These are phyloP conservation scores for Posidonia australis DNA, from an alignment of 106 monocot species.

Conservation along the genomic window DNA sequence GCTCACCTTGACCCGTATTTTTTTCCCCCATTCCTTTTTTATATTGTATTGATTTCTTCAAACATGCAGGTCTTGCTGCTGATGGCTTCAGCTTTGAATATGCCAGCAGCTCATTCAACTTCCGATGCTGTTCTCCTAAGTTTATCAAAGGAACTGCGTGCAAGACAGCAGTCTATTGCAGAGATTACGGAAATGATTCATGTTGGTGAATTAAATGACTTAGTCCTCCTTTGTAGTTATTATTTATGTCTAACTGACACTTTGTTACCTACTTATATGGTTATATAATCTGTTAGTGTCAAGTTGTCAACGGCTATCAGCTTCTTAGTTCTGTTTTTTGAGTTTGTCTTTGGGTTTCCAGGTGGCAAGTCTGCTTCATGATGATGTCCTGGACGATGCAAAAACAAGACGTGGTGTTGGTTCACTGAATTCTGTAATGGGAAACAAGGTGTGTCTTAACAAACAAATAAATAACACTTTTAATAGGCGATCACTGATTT, in stretches of 20 bases:
- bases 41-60: neutral
- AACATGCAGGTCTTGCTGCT: slow-evolving; percentile 63
- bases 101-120: slow-evolving; percentile 34
- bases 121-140: slow-evolving; percentile 26
- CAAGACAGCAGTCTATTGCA: slow-evolving; percentile 73
- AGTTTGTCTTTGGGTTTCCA: slow-evolving; percentile 12
- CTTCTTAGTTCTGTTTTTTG: neutral
- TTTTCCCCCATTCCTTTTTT: neutral
- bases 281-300: neutral
- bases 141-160: slow-evolving; percentile 42
- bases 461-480: neutral
- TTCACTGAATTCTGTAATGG: slow-evolving; percentile 89
- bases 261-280: neutral
- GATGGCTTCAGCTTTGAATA: slow-evolving; percentile 83
- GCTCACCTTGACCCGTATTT: neutral
- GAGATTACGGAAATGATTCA: slow-evolving; percentile 99
- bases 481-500: too few species aligned
- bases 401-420: slow-evolving; percentile 87
- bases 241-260: too few species aligned
- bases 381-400: slow-evolving; percentile 98
- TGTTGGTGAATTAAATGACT: slow-evolving; percentile 27
- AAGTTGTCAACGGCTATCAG: neutral
- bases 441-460: slow-evolving; percentile 75
- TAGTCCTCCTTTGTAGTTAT: neutral
- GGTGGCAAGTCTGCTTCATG: slow-evolving; percentile 98